Evolutionary conservation across 441 rosid species (phyloP).

Genomic region (Viola pubescens): DNA sequence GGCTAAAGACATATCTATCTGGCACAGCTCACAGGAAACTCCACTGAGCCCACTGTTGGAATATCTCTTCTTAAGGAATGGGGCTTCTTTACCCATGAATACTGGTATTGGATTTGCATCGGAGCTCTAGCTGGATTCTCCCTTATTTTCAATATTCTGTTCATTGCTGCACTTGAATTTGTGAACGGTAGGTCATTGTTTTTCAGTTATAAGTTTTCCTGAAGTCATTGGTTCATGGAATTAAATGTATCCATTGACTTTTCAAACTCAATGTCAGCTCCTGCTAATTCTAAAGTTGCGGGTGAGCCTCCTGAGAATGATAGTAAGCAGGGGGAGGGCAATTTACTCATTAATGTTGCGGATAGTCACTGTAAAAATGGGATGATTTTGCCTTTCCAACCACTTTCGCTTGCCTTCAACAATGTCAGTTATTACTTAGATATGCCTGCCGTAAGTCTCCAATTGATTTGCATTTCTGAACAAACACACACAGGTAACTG

Average conservation of each 20-base stretch:
- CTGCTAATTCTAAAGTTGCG: slow-evolving; percentile 26
- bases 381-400: slow-evolving; percentile 48
- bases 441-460: slow-evolving; percentile 47
- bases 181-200: slow-evolving; percentile 40
- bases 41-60: slow-evolving; percentile 38
- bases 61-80: slow-evolving; percentile 40
- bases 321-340: slow-evolving; percentile 7
- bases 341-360: background rate
- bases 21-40: slow-evolving; percentile 30
- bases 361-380: slow-evolving; percentile 23
- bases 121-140: slow-evolving; percentile 45
- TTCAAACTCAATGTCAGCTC: slow-evolving; percentile 32
- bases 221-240: background rate
- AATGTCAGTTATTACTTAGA: slow-evolving; percentile 49
- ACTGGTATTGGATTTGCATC: slow-evolving; percentile 50
- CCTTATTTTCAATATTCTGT: slow-evolving; percentile 43
- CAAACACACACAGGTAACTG: background rate
- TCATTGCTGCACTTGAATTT: slow-evolving; percentile 43
- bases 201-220: background rate
- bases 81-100: slow-evolving; percentile 47
- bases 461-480: background rate
- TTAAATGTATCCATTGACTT: background rate
- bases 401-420: slow-evolving; percentile 43
- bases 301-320: slow-evolving; percentile 6
- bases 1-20: background rate